phyloP scores from a whole-genome alignment of 495 filamentous ascomycete genomes.

The Durotheca rogersii region DNA sequence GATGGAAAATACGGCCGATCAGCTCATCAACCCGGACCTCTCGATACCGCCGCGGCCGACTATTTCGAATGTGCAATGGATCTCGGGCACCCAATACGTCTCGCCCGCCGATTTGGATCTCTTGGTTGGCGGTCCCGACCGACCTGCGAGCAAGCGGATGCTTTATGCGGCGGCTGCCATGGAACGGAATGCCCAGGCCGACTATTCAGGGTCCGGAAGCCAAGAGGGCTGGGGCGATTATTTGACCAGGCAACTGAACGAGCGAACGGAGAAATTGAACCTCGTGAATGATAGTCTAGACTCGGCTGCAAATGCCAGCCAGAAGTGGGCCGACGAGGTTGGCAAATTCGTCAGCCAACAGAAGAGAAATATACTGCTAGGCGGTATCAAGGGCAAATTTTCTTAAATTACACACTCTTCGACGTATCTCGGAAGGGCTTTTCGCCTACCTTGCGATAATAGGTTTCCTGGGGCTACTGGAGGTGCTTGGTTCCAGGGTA shows the following conservation, averaged over 20 bases:
- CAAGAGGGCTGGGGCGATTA: constrained; percentile 60
- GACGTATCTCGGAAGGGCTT: background rate
- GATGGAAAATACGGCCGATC: constrained; percentile 62
- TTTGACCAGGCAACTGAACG: constrained; percentile 80
- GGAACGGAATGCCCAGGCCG: constrained; percentile 38
- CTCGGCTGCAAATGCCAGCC: constrained; percentile 71
- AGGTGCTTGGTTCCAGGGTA: constrained; percentile 7
- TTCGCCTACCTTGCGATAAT: background rate
- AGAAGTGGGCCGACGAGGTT: constrained; percentile 81
- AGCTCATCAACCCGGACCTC: constrained; percentile 71
- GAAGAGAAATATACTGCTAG: constrained; percentile 78
- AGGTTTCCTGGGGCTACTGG: constrained; percentile 8
- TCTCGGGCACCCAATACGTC: constrained; percentile 90
- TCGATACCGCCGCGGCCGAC: constrained; percentile 80
- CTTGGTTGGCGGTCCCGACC: constrained; percentile 82
- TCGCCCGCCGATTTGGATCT: constrained; percentile 88
- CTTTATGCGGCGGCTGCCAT: constrained; percentile 47
- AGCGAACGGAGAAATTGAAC: constrained; percentile 82
- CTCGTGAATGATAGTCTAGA: constrained; percentile 84
- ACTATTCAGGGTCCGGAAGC: constrained; percentile 60
- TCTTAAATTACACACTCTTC: constrained; percentile 24
- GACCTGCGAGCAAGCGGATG: constrained; percentile 82
- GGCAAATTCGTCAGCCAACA: constrained; percentile 80
- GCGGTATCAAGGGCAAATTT: constrained; percentile 54
- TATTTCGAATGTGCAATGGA: constrained; percentile 94